A percentile compares a stretch with the other conserved stretches of the same genome.
Conservation (phyloP, 2,329 filamentous ascomycete genomes). For the Xylariales sp. region DNA sequence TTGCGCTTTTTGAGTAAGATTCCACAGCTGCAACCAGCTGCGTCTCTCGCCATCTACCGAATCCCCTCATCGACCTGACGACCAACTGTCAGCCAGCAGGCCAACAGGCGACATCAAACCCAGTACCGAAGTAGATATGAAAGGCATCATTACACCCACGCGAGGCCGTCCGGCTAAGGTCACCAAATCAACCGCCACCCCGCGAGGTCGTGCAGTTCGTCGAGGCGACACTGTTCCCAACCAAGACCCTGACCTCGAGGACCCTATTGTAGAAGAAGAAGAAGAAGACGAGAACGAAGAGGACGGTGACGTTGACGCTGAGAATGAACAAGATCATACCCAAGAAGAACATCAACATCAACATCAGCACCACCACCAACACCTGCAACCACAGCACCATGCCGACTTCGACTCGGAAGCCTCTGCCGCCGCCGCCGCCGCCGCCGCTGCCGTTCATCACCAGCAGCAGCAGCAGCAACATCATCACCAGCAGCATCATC, state of each 20-base stretch:
- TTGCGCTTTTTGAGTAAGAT: conserved; percentile 3
- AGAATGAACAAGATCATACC: conserved; percentile 43
- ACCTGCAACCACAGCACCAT: conserved; percentile 38
- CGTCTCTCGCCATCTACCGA: conserved; percentile 36
- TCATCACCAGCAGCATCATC: conserved; percentile 50
- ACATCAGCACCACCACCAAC: conserved; percentile 39
- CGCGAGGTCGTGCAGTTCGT: conserved; percentile 48
- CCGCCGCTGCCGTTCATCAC: conserved; percentile 50
- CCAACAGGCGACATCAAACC: conserved; percentile 40
- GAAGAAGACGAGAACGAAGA: conserved; percentile 33
- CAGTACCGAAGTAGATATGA: conserved; percentile 45
- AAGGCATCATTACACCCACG: conserved; percentile 52
- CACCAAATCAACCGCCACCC: conserved; percentile 53
- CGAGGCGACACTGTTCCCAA: conserved; percentile 50
- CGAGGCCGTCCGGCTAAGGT: conserved; percentile 58
- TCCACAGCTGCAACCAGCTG: conserved; percentile 51
- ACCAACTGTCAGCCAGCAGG: conserved; percentile 52
- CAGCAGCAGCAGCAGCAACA: conserved; percentile 45
- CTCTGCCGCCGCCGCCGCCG: conserved; percentile 49
- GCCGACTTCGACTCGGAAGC: conserved; percentile 45
- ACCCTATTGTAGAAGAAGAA: conserved; percentile 44
- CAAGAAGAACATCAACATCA: conserved; percentile 41
- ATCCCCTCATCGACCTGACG: conserved; percentile 45
- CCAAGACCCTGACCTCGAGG: conserved; percentile 49
- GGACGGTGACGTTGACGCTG: conserved; percentile 38